These are phyloP conservation scores for Penicillium tannophilum DNA, from an alignment of 495 filamentous ascomycete species.

Conservation along the genomic window DNA sequence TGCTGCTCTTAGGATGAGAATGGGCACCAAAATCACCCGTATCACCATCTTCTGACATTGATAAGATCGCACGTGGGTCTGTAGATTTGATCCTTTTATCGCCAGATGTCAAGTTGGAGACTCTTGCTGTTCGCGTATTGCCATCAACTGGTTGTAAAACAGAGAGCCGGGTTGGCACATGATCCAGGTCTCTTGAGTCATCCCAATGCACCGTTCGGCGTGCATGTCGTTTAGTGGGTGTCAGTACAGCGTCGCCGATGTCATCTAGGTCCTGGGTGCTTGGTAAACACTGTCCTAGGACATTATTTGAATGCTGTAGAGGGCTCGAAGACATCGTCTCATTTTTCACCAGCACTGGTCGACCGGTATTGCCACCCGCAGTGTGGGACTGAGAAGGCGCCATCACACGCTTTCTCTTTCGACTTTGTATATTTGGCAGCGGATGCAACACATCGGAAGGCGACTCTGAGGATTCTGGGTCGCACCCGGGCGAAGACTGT, in stretches of 20 bases:
- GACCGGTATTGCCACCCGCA: slow-evolving; percentile 8
- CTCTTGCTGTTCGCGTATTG: slow-evolving; percentile 17
- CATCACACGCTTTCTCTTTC: slow-evolving; percentile 28
- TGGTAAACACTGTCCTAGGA: slow-evolving; percentile 15
- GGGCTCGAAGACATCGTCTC: slow-evolving; percentile 39
- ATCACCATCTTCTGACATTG: slow-evolving; percentile 49
- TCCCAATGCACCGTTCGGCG: slow-evolving; percentile 15
- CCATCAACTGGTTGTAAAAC: slow-evolving; percentile 30
- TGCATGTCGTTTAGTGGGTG: slow-evolving; percentile 61
- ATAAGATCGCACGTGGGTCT: slow-evolving; percentile 26
- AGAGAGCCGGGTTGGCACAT: neutral
- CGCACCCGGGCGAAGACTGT: neutral
- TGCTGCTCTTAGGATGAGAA: neutral
- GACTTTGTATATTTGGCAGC: slow-evolving; percentile 31
- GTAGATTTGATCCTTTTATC: slow-evolving; percentile 16
- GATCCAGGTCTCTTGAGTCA: neutral
- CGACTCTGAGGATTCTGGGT: slow-evolving; percentile 6
- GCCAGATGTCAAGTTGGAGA: slow-evolving; percentile 1
- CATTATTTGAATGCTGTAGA: slow-evolving; percentile 32
- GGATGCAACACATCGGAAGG: slow-evolving; percentile 40
- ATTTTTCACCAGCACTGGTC: slow-evolving; percentile 33
- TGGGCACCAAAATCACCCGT: slow-evolving; percentile 9
- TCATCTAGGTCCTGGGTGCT: slow-evolving; percentile 76
- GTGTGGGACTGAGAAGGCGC: neutral
- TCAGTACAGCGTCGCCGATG: slow-evolving; percentile 60